Percentiles rank a stretch among this genome's conserved stretches.
Evolutionary conservation across 768 basidiomycete species (phyloP).

Genomic region (Kwoniella sp.): DNA sequence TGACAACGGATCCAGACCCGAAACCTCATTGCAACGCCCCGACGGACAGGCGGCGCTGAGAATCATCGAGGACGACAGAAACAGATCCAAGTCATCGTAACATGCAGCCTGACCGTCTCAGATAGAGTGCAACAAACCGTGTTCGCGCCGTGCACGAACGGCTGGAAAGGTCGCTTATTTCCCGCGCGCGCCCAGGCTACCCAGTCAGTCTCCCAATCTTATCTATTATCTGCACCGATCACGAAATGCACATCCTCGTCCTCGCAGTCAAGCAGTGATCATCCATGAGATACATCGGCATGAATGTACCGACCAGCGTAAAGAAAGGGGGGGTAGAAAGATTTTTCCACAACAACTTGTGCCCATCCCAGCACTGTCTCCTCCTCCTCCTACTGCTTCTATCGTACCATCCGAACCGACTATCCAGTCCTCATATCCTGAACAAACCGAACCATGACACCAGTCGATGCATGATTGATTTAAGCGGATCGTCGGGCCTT

Average conservation of each 20-base stretch:
- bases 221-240: not conserved
- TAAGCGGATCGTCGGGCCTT: slow-evolving; percentile 44
- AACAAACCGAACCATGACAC: slow-evolving; percentile 4
- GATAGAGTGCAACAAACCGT: no score
- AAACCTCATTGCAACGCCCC: no score
- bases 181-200: no score
- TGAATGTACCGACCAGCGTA: slow-evolving; percentile 18
- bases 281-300: slow-evolving; percentile 33
- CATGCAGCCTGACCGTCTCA: no score
- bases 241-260: no score
- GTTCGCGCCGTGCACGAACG: no score
- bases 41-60: no score
- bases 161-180: no score
- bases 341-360: slow-evolving; percentile 4
- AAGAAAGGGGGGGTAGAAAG: slow-evolving; percentile 9
- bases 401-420: not conserved
- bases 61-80: no score
- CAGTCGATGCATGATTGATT: not conserved
- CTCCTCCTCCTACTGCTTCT: not conserved
- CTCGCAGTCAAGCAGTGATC: slow-evolving; percentile 2
- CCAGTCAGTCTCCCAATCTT: no score
- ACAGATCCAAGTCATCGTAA: no score
- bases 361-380: not conserved
- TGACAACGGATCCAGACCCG: no score
- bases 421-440: not conserved